Evolutionary conservation across 2,329 filamentous ascomycete species (phyloP).

Genomic region (Pestalotiopsis sp.): DNA sequence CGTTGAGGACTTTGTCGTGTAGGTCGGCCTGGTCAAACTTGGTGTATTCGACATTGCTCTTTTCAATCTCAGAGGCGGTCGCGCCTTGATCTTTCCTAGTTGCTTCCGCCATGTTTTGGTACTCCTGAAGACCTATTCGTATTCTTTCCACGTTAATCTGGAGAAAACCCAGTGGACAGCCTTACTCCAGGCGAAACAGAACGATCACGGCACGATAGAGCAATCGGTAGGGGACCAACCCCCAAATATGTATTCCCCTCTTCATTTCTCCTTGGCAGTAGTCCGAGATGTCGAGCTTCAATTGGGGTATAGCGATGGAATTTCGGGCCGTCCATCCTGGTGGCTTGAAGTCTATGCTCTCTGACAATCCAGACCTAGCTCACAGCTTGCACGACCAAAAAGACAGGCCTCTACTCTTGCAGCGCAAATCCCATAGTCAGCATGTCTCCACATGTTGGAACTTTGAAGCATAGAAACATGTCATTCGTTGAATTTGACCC

Average conservation of each 20-base stretch:
- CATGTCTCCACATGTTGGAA: neutral
- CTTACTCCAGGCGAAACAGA: neutral
- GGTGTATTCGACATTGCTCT: constrained; percentile 30
- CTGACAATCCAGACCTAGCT: neutral
- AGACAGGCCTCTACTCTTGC: neutral
- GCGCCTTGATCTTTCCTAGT: neutral
- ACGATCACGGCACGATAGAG: neutral
- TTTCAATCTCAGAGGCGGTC: constrained; percentile 28
- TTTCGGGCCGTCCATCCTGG: constrained; percentile 3
- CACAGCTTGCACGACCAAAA: neutral
- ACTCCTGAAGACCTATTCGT: neutral
- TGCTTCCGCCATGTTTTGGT: neutral
- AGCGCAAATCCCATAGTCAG: neutral
- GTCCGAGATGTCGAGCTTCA: neutral
- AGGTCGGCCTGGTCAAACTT: constrained; percentile 36
- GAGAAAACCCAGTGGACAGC: neutral
- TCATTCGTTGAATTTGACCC: neutral
- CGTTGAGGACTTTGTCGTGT: constrained; percentile 40
- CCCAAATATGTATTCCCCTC: constrained; percentile 2
- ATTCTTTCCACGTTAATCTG: neutral
- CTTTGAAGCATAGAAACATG: neutral
- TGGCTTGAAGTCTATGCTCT: neutral
- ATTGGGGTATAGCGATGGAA: neutral
- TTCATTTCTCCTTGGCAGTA: neutral
- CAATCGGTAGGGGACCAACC: neutral